Evolutionary conservation across 306 rosid genomes (phyloP).

Genomic region (Vigna reflexopilosa): DNA sequence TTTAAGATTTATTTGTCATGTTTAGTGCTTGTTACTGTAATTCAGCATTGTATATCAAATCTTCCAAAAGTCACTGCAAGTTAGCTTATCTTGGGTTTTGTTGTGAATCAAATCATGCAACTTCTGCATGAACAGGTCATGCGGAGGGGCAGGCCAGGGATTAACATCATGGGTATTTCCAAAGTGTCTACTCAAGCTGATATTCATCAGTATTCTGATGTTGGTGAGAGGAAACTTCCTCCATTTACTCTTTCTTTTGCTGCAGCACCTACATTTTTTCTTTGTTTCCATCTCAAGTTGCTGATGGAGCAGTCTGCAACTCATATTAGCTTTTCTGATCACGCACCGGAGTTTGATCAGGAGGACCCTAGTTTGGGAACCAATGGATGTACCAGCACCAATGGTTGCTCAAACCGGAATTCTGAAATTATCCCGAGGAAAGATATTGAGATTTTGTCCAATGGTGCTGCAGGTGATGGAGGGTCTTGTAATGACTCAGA

Average conservation of each 20-base stretch:
- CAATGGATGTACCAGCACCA: conserved; percentile 47
- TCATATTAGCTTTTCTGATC: conserved; percentile 56
- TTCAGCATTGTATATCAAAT: conserved; percentile 29
- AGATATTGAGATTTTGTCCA: conserved; percentile 45
- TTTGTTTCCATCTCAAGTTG: conserved; percentile 83
- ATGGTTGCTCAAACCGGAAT: conserved; percentile 51
- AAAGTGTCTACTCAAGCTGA: conserved; percentile 57
- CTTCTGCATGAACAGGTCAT: conserved; percentile 56
- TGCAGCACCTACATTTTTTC: conserved; percentile 85
- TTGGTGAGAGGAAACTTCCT: conserved; percentile 63
- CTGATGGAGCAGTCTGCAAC: conserved; percentile 71
- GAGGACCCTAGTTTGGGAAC: conserved; percentile 53
- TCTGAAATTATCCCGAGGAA: conserved; percentile 44
- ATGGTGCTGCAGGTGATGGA: conserved; percentile 51
- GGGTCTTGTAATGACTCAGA: conserved; percentile 52
- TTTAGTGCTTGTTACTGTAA: conserved; percentile 20
- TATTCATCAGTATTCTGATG: conserved; percentile 46
- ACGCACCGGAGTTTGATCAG: conserved; percentile 47
- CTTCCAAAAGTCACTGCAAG: conserved; percentile 24
- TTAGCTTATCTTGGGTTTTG: conserved; percentile 37
- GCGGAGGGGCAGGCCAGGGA: conserved; percentile 62
- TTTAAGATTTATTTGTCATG: conserved; percentile 15
- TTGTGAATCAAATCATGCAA: conserved; percentile 40
- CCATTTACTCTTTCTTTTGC: conserved; percentile 79
- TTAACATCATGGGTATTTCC: conserved; percentile 63